phyloP scores from a whole-genome alignment of 495 filamentous ascomycete species.

The Penicillium crystallinum region DNA sequence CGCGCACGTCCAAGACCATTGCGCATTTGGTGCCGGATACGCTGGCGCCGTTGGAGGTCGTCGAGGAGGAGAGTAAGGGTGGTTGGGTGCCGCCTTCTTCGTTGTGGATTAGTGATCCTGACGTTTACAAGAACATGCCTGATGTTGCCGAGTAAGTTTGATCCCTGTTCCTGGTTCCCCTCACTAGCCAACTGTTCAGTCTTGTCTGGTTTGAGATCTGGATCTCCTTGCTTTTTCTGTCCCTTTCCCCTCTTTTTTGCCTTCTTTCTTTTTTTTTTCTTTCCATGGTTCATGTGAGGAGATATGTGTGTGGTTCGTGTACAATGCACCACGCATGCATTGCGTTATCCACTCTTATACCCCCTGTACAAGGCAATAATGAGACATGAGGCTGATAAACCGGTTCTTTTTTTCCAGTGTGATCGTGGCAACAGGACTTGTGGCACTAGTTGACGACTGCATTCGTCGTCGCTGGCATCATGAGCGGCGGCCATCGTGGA shows the following conservation, averaged over 20 bases:
- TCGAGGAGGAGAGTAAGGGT: conserved; percentile 71
- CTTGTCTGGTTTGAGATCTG: neutral
- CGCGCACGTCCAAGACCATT: conserved; percentile 55
- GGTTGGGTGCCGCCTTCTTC: conserved; percentile 90
- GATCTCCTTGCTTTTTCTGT: neutral
- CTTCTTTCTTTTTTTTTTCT: neutral
- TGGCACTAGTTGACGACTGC: conserved; percentile 87
- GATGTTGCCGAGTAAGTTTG: conserved; percentile 89
- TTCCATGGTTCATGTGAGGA: neutral
- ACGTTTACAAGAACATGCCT: conserved; percentile 57
- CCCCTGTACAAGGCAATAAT: neutral
- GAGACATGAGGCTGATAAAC: conserved; percentile 22
- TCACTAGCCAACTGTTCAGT: neutral
- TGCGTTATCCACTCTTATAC: neutral
- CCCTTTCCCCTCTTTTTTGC: conserved; percentile 2
- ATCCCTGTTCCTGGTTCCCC: neutral
- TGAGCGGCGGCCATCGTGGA: conserved; percentile 54
- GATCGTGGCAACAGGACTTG: conserved; percentile 84
- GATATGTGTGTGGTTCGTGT: neutral
- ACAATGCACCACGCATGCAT: conserved; percentile 3
- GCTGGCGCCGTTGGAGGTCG: conserved; percentile 60
- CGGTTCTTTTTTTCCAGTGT: conserved; percentile 50
- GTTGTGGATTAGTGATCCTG: conserved; percentile 77
- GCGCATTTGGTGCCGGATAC: conserved; percentile 84
- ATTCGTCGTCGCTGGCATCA: conserved; percentile 76